A percentile compares a stretch with the other conserved stretches of the same genome.
phyloP scores from a whole-genome alignment of 2,329 filamentous ascomycete species.

The Delphinella strobiligena region DNA sequence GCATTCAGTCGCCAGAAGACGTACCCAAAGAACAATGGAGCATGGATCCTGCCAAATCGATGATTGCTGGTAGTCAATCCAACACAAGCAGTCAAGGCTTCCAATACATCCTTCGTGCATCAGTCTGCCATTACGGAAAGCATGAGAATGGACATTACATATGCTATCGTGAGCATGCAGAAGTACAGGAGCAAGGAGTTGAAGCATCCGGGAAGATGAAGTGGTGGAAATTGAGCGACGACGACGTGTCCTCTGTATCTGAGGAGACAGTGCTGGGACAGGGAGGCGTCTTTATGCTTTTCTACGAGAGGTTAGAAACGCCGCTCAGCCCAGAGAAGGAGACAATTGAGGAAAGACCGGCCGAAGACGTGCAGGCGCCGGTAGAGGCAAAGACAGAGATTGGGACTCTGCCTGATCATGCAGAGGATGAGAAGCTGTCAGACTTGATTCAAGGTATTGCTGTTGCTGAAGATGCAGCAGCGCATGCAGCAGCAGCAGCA shows the following conservation, averaged over 20 bases:
- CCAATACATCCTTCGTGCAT: constrained; percentile 67
- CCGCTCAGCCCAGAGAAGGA: not conserved
- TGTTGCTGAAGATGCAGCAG: too few species aligned
- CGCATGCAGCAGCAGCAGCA: too few species aligned
- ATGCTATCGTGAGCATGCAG: constrained; percentile 65
- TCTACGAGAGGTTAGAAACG: constrained; percentile 57
- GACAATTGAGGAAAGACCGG: too few species aligned
- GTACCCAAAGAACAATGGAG: constrained; percentile 53
- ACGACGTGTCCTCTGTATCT: constrained; percentile 62
- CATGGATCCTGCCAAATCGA: constrained; percentile 55
- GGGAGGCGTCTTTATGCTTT: constrained; percentile 89
- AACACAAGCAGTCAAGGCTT: constrained; percentile 15
- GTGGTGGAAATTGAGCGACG: constrained; percentile 91
- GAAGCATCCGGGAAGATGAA: constrained; percentile 11
- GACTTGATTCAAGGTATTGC: too few species aligned
- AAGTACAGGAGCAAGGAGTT: constrained; percentile 18
- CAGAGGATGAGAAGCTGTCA: too few species aligned
- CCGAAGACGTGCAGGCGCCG: too few species aligned
- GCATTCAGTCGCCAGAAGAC: constrained; percentile 22
- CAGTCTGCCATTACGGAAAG: constrained; percentile 77
- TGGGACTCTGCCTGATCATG: too few species aligned
- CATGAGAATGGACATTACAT: constrained; percentile 96
- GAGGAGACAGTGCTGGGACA: constrained; percentile 64
- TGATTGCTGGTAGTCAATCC: constrained; percentile 44
- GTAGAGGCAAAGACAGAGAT: too few species aligned